These are phyloP conservation scores for Pseudocercospora eumusae DNA, from an alignment of 2,329 filamentous ascomycete species.

Conservation along the genomic window DNA sequence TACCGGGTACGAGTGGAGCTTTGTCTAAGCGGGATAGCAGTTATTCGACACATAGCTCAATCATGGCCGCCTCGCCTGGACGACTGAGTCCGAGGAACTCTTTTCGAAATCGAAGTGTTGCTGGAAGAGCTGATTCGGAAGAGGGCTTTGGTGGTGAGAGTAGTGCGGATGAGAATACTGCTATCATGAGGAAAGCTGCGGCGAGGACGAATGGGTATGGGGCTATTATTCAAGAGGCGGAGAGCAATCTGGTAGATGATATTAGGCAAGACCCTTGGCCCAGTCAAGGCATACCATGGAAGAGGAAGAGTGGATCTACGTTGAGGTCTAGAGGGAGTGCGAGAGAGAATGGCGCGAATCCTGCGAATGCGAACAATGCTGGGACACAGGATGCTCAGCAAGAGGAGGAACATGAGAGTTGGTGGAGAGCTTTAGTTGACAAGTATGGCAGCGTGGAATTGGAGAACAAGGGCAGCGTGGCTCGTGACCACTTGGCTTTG, in stretches of 20 bases:
- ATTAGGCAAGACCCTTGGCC: background rate
- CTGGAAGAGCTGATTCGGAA: slow-evolving; percentile 19
- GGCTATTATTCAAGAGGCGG: slow-evolving; percentile 28
- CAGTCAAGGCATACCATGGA: slow-evolving; percentile 14
- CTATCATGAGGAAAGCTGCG: slow-evolving; percentile 39
- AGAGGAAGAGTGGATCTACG: slow-evolving; percentile 25
- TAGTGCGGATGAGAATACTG: slow-evolving; percentile 47
- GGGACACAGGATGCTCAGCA: slow-evolving; percentile 16
- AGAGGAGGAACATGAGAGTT: slow-evolving; percentile 40
- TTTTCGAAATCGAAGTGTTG: slow-evolving; percentile 12
- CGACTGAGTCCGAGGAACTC: slow-evolving; percentile 15
- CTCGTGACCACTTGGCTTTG: slow-evolving; percentile 76
- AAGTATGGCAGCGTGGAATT: slow-evolving; percentile 70
- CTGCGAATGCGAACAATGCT: slow-evolving; percentile 14
- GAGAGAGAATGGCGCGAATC: slow-evolving; percentile 15
- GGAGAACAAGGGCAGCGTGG: slow-evolving; percentile 83
- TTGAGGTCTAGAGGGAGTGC: slow-evolving; percentile 21
- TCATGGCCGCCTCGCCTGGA: slow-evolving; percentile 18
- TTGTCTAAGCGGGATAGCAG: slow-evolving; percentile 15
- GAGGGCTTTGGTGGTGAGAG: slow-evolving; percentile 36
- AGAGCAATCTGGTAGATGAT: slow-evolving; percentile 27
- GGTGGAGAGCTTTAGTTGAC: slow-evolving; percentile 59
- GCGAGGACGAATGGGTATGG: slow-evolving; percentile 27
- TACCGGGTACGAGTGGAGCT: slow-evolving; percentile 12
- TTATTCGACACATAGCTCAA: slow-evolving; percentile 5